Conservation (phyloP, 2,329 filamentous ascomycete species). For the Chlorencoelia australis region DNA sequence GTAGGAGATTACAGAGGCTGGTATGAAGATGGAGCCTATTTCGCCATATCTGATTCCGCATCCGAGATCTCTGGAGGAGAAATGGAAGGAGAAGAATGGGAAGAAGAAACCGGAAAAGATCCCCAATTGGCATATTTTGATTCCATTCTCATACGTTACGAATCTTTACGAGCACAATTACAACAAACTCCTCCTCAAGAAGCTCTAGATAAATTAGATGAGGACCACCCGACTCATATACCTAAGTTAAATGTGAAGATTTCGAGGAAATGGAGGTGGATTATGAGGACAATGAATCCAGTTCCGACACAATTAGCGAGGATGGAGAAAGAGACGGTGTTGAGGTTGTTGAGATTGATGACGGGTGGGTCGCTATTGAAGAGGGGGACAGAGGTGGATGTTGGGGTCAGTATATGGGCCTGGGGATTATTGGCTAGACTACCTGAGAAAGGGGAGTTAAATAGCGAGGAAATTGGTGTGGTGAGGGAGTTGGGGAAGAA, state of each 20-base stretch:
- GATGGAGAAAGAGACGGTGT: conserved; percentile 56
- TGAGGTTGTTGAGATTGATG: conserved; percentile 58
- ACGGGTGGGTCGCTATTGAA: conserved; percentile 48
- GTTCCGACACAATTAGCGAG: conserved; percentile 48
- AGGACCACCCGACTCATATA: conserved; percentile 39
- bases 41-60: conserved; percentile 36
- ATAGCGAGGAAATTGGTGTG: conserved; percentile 63
- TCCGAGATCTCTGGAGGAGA: conserved; percentile 30
- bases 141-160: conserved; percentile 55
- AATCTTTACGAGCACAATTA: conserved; percentile 51
- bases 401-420: conserved; percentile 68
- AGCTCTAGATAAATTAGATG: conserved; percentile 42
- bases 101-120: conserved; percentile 30
- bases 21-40: conserved; percentile 73
- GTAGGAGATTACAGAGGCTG: conserved; percentile 49
- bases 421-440: conserved; percentile 74
- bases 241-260: conserved; percentile 28
- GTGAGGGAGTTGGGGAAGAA: conserved; percentile 72
- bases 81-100: conserved; percentile 20
- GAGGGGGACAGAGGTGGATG: conserved; percentile 48
- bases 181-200: conserved; percentile 42
- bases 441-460: conserved; percentile 64
- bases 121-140: conserved; percentile 55
- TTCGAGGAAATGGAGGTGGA: conserved; percentile 43
- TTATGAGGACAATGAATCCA: conserved; percentile 44